Conservation (phyloP, 2,329 filamentous ascomycete species). For the Trichoderma polysporum region DNA sequence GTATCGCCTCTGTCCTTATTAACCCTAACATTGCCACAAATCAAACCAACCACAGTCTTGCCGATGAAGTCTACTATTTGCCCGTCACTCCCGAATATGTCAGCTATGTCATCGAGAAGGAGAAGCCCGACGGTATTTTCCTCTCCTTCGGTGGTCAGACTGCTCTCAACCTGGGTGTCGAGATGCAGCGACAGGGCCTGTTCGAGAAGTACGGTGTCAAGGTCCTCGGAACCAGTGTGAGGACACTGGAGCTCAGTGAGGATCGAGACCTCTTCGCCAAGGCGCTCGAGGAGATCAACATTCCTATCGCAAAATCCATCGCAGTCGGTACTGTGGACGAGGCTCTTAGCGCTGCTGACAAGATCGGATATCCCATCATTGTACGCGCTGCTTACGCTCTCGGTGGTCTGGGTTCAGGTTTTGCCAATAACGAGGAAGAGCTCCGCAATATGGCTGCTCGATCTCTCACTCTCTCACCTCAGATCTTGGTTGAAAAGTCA, state of each 20-base stretch:
- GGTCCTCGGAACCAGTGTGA: slow-evolving; percentile 91
- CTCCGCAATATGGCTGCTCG: slow-evolving; percentile 89
- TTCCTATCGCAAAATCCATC: slow-evolving; percentile 94
- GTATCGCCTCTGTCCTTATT: slow-evolving; percentile 86
- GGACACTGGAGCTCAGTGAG: slow-evolving; percentile 90
- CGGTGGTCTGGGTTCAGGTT: slow-evolving; percentile 93
- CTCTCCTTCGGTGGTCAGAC: slow-evolving; percentile 97
- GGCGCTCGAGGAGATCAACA: slow-evolving; percentile 94
- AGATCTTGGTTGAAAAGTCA: slow-evolving; percentile 97
- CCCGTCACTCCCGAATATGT: slow-evolving; percentile 98
- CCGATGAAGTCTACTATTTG: slow-evolving; percentile 97
- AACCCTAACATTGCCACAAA: slow-evolving; percentile 99
- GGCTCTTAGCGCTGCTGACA: slow-evolving; percentile 80
- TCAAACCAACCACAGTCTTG: slow-evolving; percentile 93
- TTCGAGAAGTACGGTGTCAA: slow-evolving; percentile 95
- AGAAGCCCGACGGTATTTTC: slow-evolving; percentile 95
- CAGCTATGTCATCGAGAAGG: slow-evolving; percentile 93
- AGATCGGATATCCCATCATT: slow-evolving; percentile 95
- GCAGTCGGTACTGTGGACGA: slow-evolving; percentile 90
- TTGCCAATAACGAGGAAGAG: slow-evolving; percentile 91
- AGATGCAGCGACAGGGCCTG: slow-evolving; percentile 94
- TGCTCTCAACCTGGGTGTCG: slow-evolving; percentile 90
- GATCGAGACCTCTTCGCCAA: slow-evolving; percentile 95
- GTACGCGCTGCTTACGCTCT: slow-evolving; percentile 96
- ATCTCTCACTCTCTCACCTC: slow-evolving; percentile 88